Base-by-base conservation (phyloP, 2,329 filamentous ascomycete species). In the Penicillium sp. region DNA sequence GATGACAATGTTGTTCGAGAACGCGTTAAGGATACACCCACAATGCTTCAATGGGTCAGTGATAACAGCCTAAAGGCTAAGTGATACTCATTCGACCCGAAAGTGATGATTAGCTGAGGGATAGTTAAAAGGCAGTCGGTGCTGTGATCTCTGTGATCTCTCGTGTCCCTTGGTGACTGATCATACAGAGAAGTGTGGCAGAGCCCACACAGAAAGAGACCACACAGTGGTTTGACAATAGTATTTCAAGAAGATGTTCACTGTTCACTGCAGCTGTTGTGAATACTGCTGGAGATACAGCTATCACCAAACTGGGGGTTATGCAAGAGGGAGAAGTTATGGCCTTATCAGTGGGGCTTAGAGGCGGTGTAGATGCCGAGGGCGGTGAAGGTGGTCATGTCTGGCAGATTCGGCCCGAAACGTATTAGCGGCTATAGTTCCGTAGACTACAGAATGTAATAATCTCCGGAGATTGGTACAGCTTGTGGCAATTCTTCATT, bases 271-370 rank as follows among this genome's bases (percentile, higher is more conserved):
- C 10, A 8, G 16, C 14, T 16, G n/a, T 8, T 9, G 29, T 11
- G 31, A 18, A 8, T 18, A 34, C 16, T 34, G 31, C 31, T 34
- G 31, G 16, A 34, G 31, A 34, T 10, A 34, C 31, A 34, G 31
- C 16, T 16, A 8, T 18, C 31, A 34, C 14, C 31, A 34, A 34
- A 16, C 14, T 16, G 14, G 31, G 3, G 31, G 8, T 10, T 8
- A 34, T 34, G 16, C 16, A 34, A 34, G 14, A 34, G 16, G 31
- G 31, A 18, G 31, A 37, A 37, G 35, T 37, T 37, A n/a, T 37
- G 35, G 35, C 40, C 44, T 49, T 49, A 49, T 49, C 47, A 39
- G 42, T 49, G 47, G 47, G 42, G 32, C 42, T 8, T 23, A 20
- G 16, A 8, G 31, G 4, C 31, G 18, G 18, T 20, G 18, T 3